These are phyloP conservation scores for Cocos nucifera DNA, from an alignment of 176 grass and related monocot species.

Conservation along the genomic window DNA sequence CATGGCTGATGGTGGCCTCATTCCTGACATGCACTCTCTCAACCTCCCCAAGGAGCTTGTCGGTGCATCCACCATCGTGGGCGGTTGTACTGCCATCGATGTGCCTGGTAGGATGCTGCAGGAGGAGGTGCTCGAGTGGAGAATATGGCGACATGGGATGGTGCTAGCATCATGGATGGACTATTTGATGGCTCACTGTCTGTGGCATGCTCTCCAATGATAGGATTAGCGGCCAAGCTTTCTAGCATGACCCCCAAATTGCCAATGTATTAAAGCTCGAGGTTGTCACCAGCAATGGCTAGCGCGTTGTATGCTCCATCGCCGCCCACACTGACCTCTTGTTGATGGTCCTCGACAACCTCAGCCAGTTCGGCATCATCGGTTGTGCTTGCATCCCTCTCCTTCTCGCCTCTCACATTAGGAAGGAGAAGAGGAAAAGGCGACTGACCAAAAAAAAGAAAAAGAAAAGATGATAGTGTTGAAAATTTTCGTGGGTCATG, in stretches of 20 bases:
- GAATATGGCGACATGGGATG: constrained; percentile 35
- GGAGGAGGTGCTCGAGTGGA: constrained; percentile 87
- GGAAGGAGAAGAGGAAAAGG: too few species aligned
- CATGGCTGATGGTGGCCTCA: too few species aligned
- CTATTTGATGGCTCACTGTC: constrained; percentile 76
- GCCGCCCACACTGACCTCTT: constrained; percentile 53
- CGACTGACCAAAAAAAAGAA: too few species aligned
- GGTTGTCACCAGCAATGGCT: constrained; percentile 54
- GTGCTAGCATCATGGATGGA: constrained; percentile 81
- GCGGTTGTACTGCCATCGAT: constrained; percentile 29
- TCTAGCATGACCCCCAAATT: constrained; percentile 74
- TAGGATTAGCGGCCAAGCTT: constrained; percentile 82
- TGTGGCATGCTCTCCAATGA: constrained; percentile 86
- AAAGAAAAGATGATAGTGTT: too few species aligned
- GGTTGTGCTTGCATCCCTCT: constrained; percentile 73
- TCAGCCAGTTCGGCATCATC: constrained; percentile 91
- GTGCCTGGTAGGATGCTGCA: constrained; percentile 71
- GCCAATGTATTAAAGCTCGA: constrained; percentile 76
- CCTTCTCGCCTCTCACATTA: constrained; percentile 33
- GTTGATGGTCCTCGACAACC: constrained; percentile 75
- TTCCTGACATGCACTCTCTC: too few species aligned
- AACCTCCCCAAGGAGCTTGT: too few species aligned
- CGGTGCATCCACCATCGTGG: background rate
- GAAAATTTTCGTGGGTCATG: too few species aligned
- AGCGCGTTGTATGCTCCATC: constrained; percentile 47